phyloP scores from a whole-genome alignment of 768 basidiomycete species.

The Mycena indigotica region DNA sequence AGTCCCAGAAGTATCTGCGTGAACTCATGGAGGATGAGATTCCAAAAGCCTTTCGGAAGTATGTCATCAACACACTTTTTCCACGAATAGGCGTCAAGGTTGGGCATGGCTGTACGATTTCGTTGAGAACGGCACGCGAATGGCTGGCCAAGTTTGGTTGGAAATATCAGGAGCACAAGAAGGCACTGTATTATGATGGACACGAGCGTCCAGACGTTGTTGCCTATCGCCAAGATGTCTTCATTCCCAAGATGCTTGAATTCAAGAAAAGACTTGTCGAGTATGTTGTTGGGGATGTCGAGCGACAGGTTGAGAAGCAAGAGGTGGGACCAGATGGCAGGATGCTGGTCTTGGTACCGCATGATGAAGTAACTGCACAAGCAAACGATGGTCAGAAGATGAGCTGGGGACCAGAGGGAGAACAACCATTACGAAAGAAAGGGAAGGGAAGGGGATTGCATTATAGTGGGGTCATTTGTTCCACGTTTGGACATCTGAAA shows the following conservation, averaged over 20 bases:
- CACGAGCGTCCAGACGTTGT: constrained; percentile 22
- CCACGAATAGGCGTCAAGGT: constrained; percentile 32
- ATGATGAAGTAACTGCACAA: constrained; percentile 10
- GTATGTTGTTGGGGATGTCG: constrained; percentile 1
- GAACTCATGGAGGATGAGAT: constrained; percentile 35
- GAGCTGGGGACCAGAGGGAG: constrained; percentile 37
- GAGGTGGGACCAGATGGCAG: constrained; percentile 10
- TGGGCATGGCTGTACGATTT: constrained; percentile 32
- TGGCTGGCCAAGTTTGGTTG: constrained; percentile 35
- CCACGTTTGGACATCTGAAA: constrained; percentile 32
- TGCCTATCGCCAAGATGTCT: constrained; percentile 1
- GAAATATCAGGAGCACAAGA: constrained; percentile 23
- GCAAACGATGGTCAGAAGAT: constrained; percentile 21
- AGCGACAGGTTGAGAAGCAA: neutral
- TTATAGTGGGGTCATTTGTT: constrained; percentile 39
- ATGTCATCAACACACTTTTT: constrained; percentile 37
- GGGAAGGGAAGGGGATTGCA: constrained; percentile 40
- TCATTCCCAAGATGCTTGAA: constrained; percentile 12
- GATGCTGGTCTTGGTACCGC: neutral
- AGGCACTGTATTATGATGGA: constrained; percentile 21
- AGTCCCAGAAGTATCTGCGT: constrained; percentile 31
- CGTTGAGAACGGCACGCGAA: constrained; percentile 33
- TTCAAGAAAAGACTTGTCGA: neutral
- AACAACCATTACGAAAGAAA: constrained; percentile 41
- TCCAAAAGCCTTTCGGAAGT: constrained; percentile 34